These are phyloP conservation scores for Cytospora schulzeri DNA, from an alignment of 2,329 filamentous ascomycete species.

Conservation along the genomic window DNA sequence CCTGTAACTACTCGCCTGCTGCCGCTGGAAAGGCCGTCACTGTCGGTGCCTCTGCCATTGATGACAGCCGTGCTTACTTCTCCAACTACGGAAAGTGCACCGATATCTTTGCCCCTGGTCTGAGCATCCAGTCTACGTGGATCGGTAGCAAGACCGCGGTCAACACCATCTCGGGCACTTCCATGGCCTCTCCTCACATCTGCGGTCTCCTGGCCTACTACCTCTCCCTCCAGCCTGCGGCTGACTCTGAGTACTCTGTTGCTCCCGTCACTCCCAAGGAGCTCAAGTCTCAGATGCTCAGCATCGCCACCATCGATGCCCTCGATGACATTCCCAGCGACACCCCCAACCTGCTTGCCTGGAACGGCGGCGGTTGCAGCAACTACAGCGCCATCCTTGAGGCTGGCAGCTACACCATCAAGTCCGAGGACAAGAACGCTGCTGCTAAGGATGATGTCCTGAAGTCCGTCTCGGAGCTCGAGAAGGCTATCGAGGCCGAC, in stretches of 20 bases:
- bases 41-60: conserved; percentile 90
- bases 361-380: conserved; percentile 94
- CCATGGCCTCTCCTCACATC: conserved; percentile 98
- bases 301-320: conserved; percentile 75
- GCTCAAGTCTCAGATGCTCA: conserved; percentile 87
- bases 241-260: conserved; percentile 89
- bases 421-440: conserved; percentile 41
- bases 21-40: conserved; percentile 90
- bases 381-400: conserved; percentile 87
- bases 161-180: conserved; percentile 99
- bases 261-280: conserved; percentile 88
- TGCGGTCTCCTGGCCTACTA: conserved; percentile 96
- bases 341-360: conserved; percentile 94
- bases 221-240: conserved; percentile 89
- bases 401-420: conserved; percentile 69
- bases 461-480: conserved; percentile 58
- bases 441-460: conserved; percentile 48
- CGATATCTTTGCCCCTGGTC: conserved; percentile 96
- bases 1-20: conserved; percentile 98
- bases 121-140: conserved; percentile 98
- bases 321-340: conserved; percentile 81
- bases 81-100: conserved; percentile 99
- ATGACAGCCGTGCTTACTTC: conserved; percentile 98
- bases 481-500: conserved; percentile 61
- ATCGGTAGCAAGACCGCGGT: conserved; percentile 93